These are phyloP conservation scores for Tuber calosporum DNA, from an alignment of 495 filamentous ascomycete species.

Conservation along the genomic window DNA sequence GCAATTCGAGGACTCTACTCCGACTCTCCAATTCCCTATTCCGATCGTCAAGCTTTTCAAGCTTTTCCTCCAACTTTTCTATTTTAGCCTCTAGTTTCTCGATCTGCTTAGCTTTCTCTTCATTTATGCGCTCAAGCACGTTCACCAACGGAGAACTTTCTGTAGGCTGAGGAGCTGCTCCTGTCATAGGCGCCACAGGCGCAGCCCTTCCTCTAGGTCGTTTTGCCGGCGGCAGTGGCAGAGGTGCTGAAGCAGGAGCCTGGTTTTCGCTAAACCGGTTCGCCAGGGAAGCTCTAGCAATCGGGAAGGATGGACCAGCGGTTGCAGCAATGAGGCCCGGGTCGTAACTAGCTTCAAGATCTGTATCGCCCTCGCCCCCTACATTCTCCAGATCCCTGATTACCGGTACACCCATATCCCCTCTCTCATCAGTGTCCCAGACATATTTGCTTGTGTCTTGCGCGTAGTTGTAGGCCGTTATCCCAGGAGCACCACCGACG, in stretches of 20 bases:
- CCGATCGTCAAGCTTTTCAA: constrained; percentile 28
- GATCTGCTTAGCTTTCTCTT: constrained; percentile 27
- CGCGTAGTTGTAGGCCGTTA: not conserved
- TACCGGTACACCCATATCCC: not conserved
- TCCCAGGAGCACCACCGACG: constrained; percentile 11
- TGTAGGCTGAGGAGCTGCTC: not conserved
- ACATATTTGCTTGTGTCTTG: not conserved
- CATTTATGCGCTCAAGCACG: constrained; percentile 26
- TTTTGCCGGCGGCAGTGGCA: not conserved
- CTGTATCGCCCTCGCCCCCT: not conserved
- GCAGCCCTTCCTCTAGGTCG: not conserved
- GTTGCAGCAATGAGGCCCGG: not conserved
- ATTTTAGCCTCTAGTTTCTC: constrained; percentile 25
- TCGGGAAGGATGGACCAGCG: not conserved
- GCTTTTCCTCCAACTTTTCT: constrained; percentile 32
- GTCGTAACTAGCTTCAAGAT: not conserved
- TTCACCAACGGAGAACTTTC: constrained; percentile 14
- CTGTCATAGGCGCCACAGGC: not conserved
- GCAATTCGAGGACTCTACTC: constrained; percentile 25
- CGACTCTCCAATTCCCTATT: constrained; percentile 29
- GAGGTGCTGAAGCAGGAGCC: not conserved
- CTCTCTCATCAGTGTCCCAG: not conserved
- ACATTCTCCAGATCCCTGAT: not conserved
- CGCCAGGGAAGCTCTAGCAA: not conserved
- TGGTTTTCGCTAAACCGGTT: not conserved